These are phyloP conservation scores for Venturia oleaginea DNA, from an alignment of 2,329 filamentous ascomycete genomes.

Conservation along the genomic window DNA sequence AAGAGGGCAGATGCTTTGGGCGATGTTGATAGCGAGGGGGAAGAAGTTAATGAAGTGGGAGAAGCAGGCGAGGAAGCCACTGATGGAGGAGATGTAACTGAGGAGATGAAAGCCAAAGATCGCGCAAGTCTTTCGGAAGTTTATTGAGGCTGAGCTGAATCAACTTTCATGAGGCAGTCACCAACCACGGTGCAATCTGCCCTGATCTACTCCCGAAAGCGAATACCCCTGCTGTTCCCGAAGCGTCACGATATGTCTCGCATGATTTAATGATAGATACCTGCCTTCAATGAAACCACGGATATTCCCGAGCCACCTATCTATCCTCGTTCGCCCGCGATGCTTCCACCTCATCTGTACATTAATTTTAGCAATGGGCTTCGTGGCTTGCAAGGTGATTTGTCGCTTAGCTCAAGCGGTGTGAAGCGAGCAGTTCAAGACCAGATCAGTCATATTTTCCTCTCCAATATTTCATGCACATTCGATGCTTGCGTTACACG, in stretches of 20 bases:
- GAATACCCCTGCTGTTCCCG: not conserved
- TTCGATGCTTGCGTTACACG: not conserved
- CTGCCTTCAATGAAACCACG: not conserved
- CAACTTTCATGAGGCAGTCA: not conserved
- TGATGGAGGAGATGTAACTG: slow-evolving; percentile 39
- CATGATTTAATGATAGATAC: not conserved
- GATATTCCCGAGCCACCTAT: not conserved
- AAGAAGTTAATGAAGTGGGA: slow-evolving; percentile 1
- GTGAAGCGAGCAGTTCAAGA: not conserved
- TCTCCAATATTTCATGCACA: not conserved
- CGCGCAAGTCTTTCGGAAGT: slow-evolving; percentile 13
- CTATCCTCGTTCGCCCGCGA: not conserved
- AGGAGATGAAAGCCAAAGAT: slow-evolving; percentile 12
- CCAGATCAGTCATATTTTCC: not conserved
- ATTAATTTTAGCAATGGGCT: not conserved
- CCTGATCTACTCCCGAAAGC: not conserved
- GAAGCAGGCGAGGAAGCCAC: not conserved
- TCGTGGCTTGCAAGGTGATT: not conserved
- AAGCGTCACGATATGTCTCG: not conserved
- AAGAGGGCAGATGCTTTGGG: slow-evolving; percentile 37
- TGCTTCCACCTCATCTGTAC: not conserved
- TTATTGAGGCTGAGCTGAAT: not conserved
- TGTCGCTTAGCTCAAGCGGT: slow-evolving; percentile 1
- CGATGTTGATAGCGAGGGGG: slow-evolving; percentile 26
- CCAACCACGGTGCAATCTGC: not conserved